phyloP scores from a whole-genome alignment of 306 rosid genomes.

The Dryas drummondii region DNA sequence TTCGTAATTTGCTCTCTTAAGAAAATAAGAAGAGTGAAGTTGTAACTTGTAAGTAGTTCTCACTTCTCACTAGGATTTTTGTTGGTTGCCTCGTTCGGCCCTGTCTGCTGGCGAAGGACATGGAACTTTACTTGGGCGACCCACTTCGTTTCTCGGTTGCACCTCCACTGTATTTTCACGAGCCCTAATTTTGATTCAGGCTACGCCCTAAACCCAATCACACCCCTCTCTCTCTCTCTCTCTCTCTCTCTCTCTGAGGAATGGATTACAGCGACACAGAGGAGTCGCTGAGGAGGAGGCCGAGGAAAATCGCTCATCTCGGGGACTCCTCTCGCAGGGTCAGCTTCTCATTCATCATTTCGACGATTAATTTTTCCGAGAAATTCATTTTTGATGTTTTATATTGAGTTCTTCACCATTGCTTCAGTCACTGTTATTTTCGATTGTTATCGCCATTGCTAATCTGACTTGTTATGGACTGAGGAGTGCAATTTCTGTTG shows the following conservation, averaged over 20 bases:
- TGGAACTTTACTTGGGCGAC: not conserved
- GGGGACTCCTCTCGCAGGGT: slow-evolving; percentile 51
- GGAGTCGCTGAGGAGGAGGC: slow-evolving; percentile 35
- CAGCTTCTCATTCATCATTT: not conserved
- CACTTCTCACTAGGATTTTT: no score
- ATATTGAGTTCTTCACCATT: not conserved
- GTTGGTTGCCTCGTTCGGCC: not conserved
- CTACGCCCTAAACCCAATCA: not conserved
- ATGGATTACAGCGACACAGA: slow-evolving; percentile 55
- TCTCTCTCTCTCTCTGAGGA: not conserved
- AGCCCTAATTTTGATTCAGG: slow-evolving; percentile 19
- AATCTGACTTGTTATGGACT: slow-evolving; percentile 12
- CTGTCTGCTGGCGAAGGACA: not conserved
- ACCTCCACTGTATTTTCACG: not conserved
- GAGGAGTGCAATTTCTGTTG: slow-evolving; percentile 1
- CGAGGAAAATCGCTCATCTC: slow-evolving; percentile 25
- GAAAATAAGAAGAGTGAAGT: no score
- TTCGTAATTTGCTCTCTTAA: no score
- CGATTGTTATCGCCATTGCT: not conserved
- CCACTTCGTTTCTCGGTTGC: not conserved
- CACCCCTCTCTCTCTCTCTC: slow-evolving; percentile 1
- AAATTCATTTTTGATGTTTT: not conserved
- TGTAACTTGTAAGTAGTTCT: no score
- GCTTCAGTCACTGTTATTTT: not conserved
- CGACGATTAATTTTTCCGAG: not conserved